These are phyloP conservation scores for Solanum chmielewskii DNA, from an alignment of 257 asterid species.

Conservation along the genomic window DNA sequence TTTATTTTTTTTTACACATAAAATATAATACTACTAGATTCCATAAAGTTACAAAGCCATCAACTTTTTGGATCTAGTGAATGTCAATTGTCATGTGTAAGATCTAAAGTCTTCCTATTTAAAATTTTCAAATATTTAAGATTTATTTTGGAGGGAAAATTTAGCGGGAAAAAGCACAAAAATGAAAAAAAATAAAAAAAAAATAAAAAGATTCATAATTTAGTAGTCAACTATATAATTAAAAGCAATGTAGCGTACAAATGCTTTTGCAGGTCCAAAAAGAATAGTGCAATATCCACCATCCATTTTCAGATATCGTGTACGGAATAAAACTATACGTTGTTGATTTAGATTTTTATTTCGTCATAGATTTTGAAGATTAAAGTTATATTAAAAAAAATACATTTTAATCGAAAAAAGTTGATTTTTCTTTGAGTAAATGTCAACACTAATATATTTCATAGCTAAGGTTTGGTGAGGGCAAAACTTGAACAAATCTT, in stretches of 20 bases:
- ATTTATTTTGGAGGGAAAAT: not conserved
- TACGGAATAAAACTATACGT: not conserved
- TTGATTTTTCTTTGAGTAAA: not conserved
- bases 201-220: not conserved
- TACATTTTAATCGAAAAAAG: not conserved
- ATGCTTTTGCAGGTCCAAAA: not conserved
- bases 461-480: not conserved
- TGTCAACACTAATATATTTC: not conserved
- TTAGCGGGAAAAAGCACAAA: not conserved
- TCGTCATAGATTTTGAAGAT: not conserved
- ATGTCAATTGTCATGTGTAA: not conserved
- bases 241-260: not conserved
- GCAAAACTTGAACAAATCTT: not conserved
- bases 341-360: not conserved
- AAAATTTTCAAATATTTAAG: not conserved
- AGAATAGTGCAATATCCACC: conserved; percentile 26
- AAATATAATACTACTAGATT: not conserved
- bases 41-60: not conserved
- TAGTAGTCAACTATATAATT: conserved; percentile 7
- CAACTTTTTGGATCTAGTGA: not conserved
- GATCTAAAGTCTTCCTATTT: not conserved
- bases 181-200: not conserved
- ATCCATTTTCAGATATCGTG: not conserved
- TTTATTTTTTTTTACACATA: not conserved
- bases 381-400: not conserved